These are phyloP conservation scores for Harringtonia aguacate DNA, from an alignment of 2,329 filamentous ascomycete genomes.

Conservation along the genomic window DNA sequence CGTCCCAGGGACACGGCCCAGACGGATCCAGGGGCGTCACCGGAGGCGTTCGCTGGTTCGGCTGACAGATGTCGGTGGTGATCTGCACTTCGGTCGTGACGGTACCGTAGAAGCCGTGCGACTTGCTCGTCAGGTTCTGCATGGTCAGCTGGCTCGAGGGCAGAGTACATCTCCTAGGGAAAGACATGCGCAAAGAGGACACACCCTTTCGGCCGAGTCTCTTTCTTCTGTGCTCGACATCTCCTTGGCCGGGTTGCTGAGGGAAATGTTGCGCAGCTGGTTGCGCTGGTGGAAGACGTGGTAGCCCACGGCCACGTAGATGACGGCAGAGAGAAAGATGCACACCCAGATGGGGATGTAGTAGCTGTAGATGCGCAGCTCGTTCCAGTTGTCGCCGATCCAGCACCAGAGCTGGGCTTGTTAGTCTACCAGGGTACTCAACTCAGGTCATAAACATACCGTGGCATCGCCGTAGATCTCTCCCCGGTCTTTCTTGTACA, in stretches of 20 bases:
- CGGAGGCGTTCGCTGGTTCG: constrained; percentile 5
- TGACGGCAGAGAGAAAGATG: constrained; percentile 41
- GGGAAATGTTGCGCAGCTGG: constrained; percentile 40
- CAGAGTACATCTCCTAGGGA: too few relatives aligned
- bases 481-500: constrained; percentile 27
- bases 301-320: constrained; percentile 47
- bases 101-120: constrained; percentile 33
- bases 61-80: constrained; percentile 19
- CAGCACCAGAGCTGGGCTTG: constrained; percentile 47
- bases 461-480: constrained; percentile 46
- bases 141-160: too few relatives aligned
- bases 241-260: constrained; percentile 30
- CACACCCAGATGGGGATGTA: constrained; percentile 53
- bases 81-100: constrained; percentile 43
- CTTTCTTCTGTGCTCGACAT: constrained; percentile 16
- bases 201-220: constrained; percentile 23
- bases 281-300: constrained; percentile 50
- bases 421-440: background rate
- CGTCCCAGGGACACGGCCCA: constrained; percentile 7
- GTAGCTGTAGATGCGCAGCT: constrained; percentile 49
- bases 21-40: background rate
- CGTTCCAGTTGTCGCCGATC: constrained; percentile 43
- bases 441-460: constrained; percentile 25
- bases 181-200: background rate
- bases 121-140: constrained; percentile 14